Evolutionary conservation across 2,329 filamentous ascomycete species (phyloP).

Genomic region (Emergomyces orientalis): DNA sequence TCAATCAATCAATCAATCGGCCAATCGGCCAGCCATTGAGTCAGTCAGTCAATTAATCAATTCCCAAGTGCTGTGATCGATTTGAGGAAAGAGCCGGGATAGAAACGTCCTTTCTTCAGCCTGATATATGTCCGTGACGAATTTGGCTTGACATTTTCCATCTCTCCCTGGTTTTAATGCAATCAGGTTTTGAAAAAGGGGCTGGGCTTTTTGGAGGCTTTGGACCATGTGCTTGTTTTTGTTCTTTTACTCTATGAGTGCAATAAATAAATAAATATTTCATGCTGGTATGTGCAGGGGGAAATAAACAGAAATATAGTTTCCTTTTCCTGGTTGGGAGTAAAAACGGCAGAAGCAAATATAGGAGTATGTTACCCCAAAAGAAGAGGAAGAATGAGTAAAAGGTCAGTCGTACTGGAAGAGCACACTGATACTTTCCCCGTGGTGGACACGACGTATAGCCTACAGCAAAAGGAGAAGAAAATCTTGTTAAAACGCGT

Average conservation of each 20-base stretch:
- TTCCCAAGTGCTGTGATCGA: neutral
- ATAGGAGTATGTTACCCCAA: neutral
- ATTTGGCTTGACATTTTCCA: neutral
- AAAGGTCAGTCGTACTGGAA: constrained; percentile 65
- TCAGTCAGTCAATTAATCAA: neutral
- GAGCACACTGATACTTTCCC: constrained; percentile 91
- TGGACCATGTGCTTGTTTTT: neutral
- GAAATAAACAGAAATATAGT: neutral
- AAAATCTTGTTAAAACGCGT: neutral
- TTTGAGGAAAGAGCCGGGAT: neutral
- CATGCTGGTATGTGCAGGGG: neutral
- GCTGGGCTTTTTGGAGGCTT: neutral
- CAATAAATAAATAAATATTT: neutral
- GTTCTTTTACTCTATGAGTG: neutral
- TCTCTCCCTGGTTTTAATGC: neutral
- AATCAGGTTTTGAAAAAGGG: neutral
- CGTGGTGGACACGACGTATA: constrained; percentile 91
- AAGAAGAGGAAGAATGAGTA: neutral
- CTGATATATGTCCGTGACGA: neutral
- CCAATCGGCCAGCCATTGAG: neutral
- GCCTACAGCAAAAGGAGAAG: constrained; percentile 42
- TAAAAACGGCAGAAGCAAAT: neutral
- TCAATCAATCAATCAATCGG: neutral
- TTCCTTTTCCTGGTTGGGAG: neutral
- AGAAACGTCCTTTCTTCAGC: neutral